Percentiles rank a stretch among this genome's conserved stretches.
These are phyloP conservation scores for Gynostemma pentaphyllum DNA, from an alignment of 306 rosid species.

Conservation along the genomic window DNA sequence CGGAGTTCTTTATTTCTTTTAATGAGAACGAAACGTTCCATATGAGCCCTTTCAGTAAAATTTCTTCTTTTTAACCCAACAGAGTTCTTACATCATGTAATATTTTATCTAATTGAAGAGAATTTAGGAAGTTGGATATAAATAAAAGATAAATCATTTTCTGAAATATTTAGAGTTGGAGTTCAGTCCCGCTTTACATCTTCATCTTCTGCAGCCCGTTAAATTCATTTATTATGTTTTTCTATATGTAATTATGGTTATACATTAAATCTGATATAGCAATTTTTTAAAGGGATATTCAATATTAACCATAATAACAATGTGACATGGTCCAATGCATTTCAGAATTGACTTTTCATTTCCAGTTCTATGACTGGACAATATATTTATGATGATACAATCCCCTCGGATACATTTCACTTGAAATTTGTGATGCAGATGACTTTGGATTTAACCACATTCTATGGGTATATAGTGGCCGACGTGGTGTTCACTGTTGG, in stretches of 20 bases:
- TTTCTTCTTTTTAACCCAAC: neutral
- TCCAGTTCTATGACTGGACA: neutral
- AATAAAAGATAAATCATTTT: neutral
- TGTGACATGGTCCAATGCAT: neutral
- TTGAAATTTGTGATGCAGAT: constrained; percentile 32
- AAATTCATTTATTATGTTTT: neutral
- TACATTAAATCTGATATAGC: neutral
- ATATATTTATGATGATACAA: too few relatives aligned
- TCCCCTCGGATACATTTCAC: neutral
- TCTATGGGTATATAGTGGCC: constrained; percentile 91
- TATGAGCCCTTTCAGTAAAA: neutral
- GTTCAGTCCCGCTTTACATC: neutral
- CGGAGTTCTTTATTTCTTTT: neutral
- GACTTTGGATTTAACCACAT: constrained; percentile 84
- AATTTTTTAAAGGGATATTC: neutral
- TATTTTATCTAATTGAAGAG: neutral
- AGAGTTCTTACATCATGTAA: neutral
- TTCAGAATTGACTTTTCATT: neutral
- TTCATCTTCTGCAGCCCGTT: neutral
- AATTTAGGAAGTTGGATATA: neutral
- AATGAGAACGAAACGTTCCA: neutral
- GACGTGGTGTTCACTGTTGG: constrained; percentile 98
- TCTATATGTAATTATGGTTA: neutral
- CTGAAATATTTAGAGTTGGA: neutral
- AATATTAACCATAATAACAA: neutral